These are phyloP conservation scores for Alternaria longipes DNA, from an alignment of 2,329 filamentous ascomycete species.

Conservation along the genomic window DNA sequence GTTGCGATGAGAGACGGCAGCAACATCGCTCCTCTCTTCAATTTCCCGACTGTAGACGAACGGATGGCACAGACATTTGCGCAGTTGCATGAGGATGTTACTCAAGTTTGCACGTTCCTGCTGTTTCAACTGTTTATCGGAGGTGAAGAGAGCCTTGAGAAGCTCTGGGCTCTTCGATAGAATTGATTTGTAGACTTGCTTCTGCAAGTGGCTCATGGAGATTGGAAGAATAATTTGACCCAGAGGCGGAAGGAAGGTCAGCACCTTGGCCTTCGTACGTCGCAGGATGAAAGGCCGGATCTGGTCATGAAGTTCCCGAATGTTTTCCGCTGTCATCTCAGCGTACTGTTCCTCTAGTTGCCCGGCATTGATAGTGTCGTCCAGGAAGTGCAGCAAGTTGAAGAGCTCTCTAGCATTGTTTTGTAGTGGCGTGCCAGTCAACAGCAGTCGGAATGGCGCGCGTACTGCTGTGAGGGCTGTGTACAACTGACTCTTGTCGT, in stretches of 20 bases:
- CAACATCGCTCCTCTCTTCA: constrained; percentile 77
- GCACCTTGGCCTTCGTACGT: constrained; percentile 87
- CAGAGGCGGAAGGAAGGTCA: constrained; percentile 92
- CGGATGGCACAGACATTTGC: constrained; percentile 94
- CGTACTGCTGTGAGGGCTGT: constrained; percentile 75
- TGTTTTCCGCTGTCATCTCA: constrained; percentile 82
- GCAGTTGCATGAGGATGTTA: constrained; percentile 94
- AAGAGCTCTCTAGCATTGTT: constrained; percentile 96
- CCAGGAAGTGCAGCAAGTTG: constrained; percentile 94
- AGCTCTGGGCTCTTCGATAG: constrained; percentile 89
- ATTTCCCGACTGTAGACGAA: constrained; percentile 93
- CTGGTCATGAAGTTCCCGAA: constrained; percentile 80
- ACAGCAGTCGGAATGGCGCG: constrained; percentile 82
- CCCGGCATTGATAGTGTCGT: constrained; percentile 74
- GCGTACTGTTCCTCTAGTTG: constrained; percentile 77
- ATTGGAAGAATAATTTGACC: constrained; percentile 94
- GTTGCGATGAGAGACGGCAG: constrained; percentile 74
- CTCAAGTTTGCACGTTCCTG: constrained; percentile 82
- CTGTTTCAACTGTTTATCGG: constrained; percentile 66
- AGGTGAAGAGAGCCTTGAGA: constrained; percentile 84
- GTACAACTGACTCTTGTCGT: constrained; percentile 86
- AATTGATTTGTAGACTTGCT: constrained; percentile 93
- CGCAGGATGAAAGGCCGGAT: constrained; percentile 77
- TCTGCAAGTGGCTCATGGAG: constrained; percentile 93
- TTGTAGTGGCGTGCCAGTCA: constrained; percentile 90